Base-by-base conservation (phyloP, 176 grass and related monocot species). In the Guadua angustifolia region DNA sequence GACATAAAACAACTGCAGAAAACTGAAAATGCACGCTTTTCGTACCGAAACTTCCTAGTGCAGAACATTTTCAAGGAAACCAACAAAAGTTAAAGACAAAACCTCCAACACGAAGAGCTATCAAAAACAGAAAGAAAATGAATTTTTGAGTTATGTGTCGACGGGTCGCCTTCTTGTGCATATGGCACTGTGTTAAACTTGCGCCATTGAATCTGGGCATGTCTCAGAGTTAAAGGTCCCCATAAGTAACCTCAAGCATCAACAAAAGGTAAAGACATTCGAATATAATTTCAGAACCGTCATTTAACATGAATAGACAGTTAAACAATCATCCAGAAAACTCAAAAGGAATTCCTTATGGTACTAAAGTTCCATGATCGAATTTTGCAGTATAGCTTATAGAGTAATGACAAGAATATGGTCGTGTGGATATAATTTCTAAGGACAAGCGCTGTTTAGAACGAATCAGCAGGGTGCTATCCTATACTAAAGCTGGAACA, bases 161-260 rank as follows among this genome's bases (percentile, higher is more conserved):
- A 29, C 5, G 14, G 22, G 60, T 87, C 22, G 8, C 80, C 87
- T 87, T 79, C 29, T 83, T 83, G 49, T 87, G 79, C 88, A 87
- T 87, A 87, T 87, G 84, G 61, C 13, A 74, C 84, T 87, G 83
- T 89, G 75, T 80, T 83, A 47, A 87, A 22, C 21, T 55, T 44
- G 43, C 79, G 60, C 17, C 59, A 8, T 49, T 69, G 25, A 36
- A 62, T 64, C 9, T 71, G 35, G 5, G 1, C 62, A 33, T 75
- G 7, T 49, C 29, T 74, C n/a, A 61, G 21, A 69, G 75, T 42
- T 33, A 32, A 19, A 69, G 33, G 6, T 18, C 13, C n/a, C 32
- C 15, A 61, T 24, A 47, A 43, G 44, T 80, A 68, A 68, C 25
- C 38, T 85, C 38, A 58, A 55, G 18, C 47, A 52, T 61, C 7